These are phyloP conservation scores for Agrocybe chaxingu DNA, from an alignment of 768 basidiomycete genomes.

Conservation along the genomic window DNA sequence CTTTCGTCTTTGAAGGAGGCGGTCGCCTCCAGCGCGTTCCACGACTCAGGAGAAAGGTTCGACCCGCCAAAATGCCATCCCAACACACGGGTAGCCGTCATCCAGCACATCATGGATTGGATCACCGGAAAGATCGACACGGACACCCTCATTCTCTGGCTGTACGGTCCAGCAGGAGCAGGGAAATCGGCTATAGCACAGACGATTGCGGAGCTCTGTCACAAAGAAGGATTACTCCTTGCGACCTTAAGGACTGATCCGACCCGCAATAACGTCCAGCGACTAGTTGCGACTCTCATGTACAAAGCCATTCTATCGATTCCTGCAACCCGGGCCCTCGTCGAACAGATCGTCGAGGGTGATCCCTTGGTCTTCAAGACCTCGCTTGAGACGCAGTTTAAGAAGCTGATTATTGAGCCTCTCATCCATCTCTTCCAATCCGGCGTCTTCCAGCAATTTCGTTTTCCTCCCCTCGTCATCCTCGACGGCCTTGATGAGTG, in stretches of 20 bases:
- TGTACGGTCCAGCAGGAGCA: not conserved
- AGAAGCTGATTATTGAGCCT: not conserved
- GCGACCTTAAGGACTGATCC: not conserved
- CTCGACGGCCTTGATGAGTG: constrained; percentile 6
- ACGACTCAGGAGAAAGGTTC: not conserved
- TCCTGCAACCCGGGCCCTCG: not conserved
- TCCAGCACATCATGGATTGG: not conserved
- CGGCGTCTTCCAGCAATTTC: too few species aligned
- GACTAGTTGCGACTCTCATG: not conserved
- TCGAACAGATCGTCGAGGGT: not conserved
- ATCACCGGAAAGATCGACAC: not conserved
- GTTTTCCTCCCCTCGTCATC: not conserved
- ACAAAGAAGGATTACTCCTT: not conserved
- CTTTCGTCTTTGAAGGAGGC: too few species aligned
- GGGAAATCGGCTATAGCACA: not conserved
- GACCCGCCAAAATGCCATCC: constrained; percentile 10
- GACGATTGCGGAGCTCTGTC: not conserved
- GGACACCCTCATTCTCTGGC: not conserved
- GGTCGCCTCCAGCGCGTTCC: too few species aligned
- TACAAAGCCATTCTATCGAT: not conserved
- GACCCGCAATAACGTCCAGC: not conserved
- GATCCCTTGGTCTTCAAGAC: not conserved
- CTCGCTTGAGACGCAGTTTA: not conserved
- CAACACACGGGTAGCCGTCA: not conserved
- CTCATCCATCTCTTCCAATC: not conserved